Conservation (phyloP, 2,329 filamentous ascomycete genomes). For the Trichoderma citrinoviride region DNA sequence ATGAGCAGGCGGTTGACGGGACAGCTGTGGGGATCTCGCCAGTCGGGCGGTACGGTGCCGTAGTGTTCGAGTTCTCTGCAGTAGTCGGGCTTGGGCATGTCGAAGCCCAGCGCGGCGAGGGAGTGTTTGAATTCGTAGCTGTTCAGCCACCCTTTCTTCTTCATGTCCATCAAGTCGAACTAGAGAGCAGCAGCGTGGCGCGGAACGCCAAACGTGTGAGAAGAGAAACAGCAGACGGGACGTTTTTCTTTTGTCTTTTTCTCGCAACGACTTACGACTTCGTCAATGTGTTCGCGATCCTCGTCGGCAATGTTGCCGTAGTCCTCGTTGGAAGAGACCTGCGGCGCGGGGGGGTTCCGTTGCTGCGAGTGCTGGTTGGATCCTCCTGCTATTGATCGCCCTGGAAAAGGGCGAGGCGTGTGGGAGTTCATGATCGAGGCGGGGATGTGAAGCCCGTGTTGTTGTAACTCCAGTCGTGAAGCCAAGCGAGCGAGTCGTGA, state of each 20-base stretch:
- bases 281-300: conserved; percentile 88
- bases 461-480: neutral
- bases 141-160: conserved; percentile 90
- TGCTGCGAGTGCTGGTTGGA: conserved; percentile 35
- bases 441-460: neutral
- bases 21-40: conserved; percentile 44
- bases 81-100: conserved; percentile 81
- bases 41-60: conserved; percentile 67
- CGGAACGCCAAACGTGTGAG: conserved; percentile 23
- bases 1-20: conserved; percentile 47
- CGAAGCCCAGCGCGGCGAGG: conserved; percentile 91
- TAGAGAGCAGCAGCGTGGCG: conserved; percentile 36
- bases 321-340: conserved; percentile 39
- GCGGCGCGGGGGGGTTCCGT: conserved; percentile 35
- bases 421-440: conserved; percentile 36
- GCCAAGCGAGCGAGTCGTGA: neutral
- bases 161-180: conserved; percentile 95
- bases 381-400: conserved; percentile 35
- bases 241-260: no score
- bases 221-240: no score
- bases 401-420: conserved; percentile 39
- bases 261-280: conserved; percentile 65
- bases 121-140: conserved; percentile 98
- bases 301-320: conserved; percentile 68
- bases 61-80: conserved; percentile 77